phyloP scores from a whole-genome alignment of 2,329 filamentous ascomycete genomes.

The Aspergillus vadensis region DNA sequence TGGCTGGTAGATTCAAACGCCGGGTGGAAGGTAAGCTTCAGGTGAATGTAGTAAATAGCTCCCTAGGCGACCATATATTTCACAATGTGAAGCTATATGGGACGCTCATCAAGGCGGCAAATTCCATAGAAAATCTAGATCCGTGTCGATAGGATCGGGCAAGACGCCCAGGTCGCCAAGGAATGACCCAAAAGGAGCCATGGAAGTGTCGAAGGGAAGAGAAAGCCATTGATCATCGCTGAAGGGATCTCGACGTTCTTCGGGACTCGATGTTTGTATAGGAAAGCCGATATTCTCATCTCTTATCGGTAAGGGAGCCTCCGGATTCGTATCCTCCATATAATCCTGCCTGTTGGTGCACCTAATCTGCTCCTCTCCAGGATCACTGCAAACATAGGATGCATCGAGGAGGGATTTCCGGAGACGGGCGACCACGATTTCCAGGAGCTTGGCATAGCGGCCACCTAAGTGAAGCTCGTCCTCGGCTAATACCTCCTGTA shows the following conservation, averaged over 20 bases:
- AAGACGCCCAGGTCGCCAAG: background rate
- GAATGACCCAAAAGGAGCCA: background rate
- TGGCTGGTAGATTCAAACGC: too few species aligned
- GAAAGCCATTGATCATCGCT: background rate
- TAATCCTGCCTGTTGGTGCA: background rate
- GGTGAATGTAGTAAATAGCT: too few species aligned
- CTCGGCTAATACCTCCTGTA: background rate
- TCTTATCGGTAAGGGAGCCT: background rate
- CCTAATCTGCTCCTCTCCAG: background rate
- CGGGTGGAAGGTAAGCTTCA: too few species aligned
- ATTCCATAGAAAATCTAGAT: background rate
- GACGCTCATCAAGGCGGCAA: background rate
- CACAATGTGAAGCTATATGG: too few species aligned
- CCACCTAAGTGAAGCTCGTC: background rate
- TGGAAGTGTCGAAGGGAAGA: background rate
- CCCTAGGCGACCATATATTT: too few species aligned
- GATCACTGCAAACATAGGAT: background rate
- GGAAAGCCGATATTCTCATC: background rate
- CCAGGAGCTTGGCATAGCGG: background rate
- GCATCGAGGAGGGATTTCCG: background rate
- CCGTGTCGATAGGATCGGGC: background rate
- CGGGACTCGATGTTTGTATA: background rate
- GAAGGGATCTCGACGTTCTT: background rate
- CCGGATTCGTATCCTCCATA: background rate
- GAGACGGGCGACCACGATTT: background rate